Conservation (phyloP, 805 yeast genomes). For the Blastobotrys attinorum region DNA sequence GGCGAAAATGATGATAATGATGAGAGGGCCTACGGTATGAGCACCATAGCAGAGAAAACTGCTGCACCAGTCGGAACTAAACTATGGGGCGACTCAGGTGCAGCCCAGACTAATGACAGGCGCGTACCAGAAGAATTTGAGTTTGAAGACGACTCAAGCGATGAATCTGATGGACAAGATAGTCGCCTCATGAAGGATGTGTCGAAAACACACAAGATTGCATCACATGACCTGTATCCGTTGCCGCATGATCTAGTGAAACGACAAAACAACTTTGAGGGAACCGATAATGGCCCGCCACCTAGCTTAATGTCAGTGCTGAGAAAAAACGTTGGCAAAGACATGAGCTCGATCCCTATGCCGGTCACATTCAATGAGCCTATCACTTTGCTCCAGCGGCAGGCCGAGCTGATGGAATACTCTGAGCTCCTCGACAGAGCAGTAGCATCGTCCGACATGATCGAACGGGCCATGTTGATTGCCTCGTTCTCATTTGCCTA, state of each 20-base stretch:
- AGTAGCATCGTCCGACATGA: slow-evolving; percentile 38
- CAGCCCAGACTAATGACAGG: slow-evolving; percentile 3
- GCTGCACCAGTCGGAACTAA: no score
- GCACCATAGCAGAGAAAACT: no score
- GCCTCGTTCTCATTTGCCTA: slow-evolving; percentile 79
- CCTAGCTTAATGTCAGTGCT: slow-evolving; percentile 75
- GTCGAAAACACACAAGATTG: slow-evolving; percentile 1
- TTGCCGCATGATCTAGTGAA: slow-evolving; percentile 49
- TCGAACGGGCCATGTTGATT: slow-evolving; percentile 55
- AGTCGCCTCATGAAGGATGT: background rate
- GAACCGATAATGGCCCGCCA: slow-evolving; percentile 39
- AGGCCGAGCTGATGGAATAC: slow-evolving; percentile 76
- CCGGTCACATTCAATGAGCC: slow-evolving; percentile 96
- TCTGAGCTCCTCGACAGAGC: slow-evolving; percentile 59
- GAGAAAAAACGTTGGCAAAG: slow-evolving; percentile 89
- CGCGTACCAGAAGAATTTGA: no score
- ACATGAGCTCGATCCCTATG: slow-evolving; percentile 70
- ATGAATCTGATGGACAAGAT: slow-evolving; percentile 12
- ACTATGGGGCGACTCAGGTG: no score
- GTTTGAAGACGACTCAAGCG: slow-evolving; percentile 11
- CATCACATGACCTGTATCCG: slow-evolving; percentile 47
- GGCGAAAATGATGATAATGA: slow-evolving; percentile 12
- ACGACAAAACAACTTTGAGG: slow-evolving; percentile 43
- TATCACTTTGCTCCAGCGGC: slow-evolving; percentile 66
- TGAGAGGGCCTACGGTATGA: no score